These are phyloP conservation scores for Metschnikowia shivogae DNA, from an alignment of 805 yeast genomes.

Conservation along the genomic window DNA sequence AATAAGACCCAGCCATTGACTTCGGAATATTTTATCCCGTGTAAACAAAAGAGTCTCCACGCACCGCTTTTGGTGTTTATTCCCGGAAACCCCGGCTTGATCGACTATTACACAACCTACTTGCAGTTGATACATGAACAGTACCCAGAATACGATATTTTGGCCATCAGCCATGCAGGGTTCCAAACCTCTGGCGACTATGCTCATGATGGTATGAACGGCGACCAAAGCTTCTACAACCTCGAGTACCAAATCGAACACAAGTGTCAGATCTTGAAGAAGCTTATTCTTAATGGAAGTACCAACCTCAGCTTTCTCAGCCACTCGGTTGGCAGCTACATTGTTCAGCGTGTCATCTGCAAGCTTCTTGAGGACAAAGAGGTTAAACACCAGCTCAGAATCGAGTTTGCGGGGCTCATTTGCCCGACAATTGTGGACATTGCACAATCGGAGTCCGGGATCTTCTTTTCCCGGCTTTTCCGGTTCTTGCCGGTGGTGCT, in stretches of 20 bases:
- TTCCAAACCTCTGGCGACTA: conserved; percentile 31
- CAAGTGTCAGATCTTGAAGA: conserved; percentile 47
- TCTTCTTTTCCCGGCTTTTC: conserved; percentile 22
- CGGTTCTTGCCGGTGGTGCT: conserved; percentile 26
- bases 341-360: conserved; percentile 50
- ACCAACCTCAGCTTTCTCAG: conserved; percentile 48
- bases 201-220: conserved; percentile 16
- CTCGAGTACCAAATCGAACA: conserved; percentile 58
- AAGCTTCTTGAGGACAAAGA: conserved; percentile 22
- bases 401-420: conserved; percentile 52
- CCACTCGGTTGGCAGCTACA: conserved; percentile 71
- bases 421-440: conserved; percentile 71
- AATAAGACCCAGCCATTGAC: conserved; percentile 24
- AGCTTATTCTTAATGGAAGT: conserved; percentile 20
- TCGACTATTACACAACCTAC: conserved; percentile 59
- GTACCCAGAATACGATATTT: conserved; percentile 46
- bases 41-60: conserved; percentile 17
- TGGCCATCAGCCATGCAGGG: conserved; percentile 67
- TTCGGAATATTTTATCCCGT: conserved; percentile 19
- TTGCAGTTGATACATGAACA: conserved; percentile 39
- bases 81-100: conserved; percentile 78
- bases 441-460: conserved; percentile 40
- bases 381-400: conserved; percentile 21
- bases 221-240: conserved; percentile 26
- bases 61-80: conserved; percentile 47